Conservation (phyloP, 495 filamentous ascomycete genomes). For the Lasiosphaeris hirsuta region DNA sequence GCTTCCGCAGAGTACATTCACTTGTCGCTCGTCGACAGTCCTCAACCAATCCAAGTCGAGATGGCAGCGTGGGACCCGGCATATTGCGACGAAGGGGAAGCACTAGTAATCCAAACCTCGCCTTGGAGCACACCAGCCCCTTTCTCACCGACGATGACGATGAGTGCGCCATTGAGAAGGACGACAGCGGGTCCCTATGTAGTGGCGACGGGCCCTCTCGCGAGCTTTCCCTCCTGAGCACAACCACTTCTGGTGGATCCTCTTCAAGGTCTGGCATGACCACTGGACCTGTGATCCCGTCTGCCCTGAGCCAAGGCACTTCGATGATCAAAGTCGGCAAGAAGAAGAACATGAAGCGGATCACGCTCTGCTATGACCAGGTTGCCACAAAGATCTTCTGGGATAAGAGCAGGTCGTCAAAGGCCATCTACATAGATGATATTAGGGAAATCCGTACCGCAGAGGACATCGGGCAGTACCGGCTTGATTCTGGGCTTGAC, state of each 20-base stretch:
- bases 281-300: constrained; percentile 67
- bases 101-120: constrained; percentile 61
- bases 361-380: constrained; percentile 74
- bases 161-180: constrained; percentile 43
- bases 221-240: constrained; percentile 37
- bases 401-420: constrained; percentile 73
- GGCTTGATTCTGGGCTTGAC: constrained; percentile 71
- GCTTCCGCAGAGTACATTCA: constrained; percentile 29
- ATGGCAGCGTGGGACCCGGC: constrained; percentile 83
- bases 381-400: constrained; percentile 82
- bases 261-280: constrained; percentile 17
- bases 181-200: constrained; percentile 25
- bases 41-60: constrained; percentile 67
- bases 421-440: constrained; percentile 89
- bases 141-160: constrained; percentile 66
- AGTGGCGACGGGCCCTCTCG: constrained; percentile 28
- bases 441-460: constrained; percentile 85
- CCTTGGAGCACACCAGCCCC: constrained; percentile 49
- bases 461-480: constrained; percentile 82
- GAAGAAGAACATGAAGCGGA: constrained; percentile 66
- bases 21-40: constrained; percentile 58
- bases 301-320: constrained; percentile 71
- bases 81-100: constrained; percentile 84
- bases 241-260: constrained; percentile 36
- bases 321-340: constrained; percentile 75